Percentiles rank a stretch among this genome's conserved stretches.
phyloP scores from a whole-genome alignment of 2,329 filamentous ascomycete species.

The Pseudocercospora macadamiae region DNA sequence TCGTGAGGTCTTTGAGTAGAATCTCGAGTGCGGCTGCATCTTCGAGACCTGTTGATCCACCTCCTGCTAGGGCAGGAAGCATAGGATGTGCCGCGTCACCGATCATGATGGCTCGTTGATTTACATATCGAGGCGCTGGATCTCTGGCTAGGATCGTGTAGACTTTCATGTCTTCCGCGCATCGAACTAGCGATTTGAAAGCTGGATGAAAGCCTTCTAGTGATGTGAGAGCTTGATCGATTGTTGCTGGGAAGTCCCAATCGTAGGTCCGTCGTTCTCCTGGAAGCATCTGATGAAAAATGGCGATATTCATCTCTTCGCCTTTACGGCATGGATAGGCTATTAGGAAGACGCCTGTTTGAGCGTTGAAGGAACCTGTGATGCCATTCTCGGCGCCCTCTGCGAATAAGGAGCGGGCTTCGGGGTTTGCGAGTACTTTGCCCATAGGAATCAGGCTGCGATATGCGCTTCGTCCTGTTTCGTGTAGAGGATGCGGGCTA shows the following conservation, averaged over 20 bases:
- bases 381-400: conserved; percentile 7
- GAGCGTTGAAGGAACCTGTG: conserved; percentile 6
- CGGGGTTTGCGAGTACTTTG: conserved; percentile 3
- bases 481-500: background rate
- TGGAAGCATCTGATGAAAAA: conserved; percentile 11
- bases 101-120: conserved; percentile 14
- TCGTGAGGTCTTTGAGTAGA: conserved; percentile 1
- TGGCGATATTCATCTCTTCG: conserved; percentile 15
- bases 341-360: conserved; percentile 16
- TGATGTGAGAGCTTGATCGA: conserved; percentile 12
- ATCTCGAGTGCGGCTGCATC: conserved; percentile 14
- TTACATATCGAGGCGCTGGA: conserved; percentile 11
- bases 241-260: conserved; percentile 15
- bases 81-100: conserved; percentile 22
- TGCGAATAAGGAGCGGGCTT: conserved; percentile 6
- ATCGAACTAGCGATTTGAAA: conserved; percentile 10
- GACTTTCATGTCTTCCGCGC: conserved; percentile 14
- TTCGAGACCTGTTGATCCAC: conserved; percentile 10
- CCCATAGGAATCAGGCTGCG: conserved; percentile 16
- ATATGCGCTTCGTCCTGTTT: conserved; percentile 14
- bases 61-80: conserved; percentile 12
- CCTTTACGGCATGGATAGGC: conserved; percentile 17
- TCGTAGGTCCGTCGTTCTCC: conserved; percentile 9
- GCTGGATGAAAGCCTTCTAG: conserved; percentile 15
- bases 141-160: conserved; percentile 14